Evolutionary conservation across 1,284 basidiomycete genomes (phyloP).

Genomic region (Heterobasidion annosum): DNA sequence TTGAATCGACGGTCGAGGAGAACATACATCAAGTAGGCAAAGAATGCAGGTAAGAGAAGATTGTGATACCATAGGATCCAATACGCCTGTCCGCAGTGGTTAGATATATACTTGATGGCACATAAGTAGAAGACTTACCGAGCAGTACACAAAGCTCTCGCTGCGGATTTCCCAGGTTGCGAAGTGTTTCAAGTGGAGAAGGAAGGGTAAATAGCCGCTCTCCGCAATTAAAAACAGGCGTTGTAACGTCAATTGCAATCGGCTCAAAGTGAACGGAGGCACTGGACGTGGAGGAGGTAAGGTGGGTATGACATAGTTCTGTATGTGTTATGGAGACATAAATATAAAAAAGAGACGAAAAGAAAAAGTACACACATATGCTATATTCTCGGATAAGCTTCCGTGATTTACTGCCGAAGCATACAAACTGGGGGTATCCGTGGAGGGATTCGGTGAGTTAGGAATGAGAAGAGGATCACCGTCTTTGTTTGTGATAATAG

Average conservation of each 20-base stretch:
- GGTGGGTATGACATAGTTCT: constrained; percentile 36
- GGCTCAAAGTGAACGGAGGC: constrained; percentile 39
- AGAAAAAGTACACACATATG: constrained; percentile 23
- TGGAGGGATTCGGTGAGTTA: not conserved
- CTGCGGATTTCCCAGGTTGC: constrained; percentile 46
- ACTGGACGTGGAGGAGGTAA: constrained; percentile 31
- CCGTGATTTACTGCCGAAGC: not conserved
- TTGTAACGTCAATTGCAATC: constrained; percentile 42
- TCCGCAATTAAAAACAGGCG: constrained; percentile 44
- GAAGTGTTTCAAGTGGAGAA: constrained; percentile 28
- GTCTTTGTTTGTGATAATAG: not conserved
- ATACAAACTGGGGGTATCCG: not conserved
- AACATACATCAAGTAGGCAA: constrained; percentile 36
- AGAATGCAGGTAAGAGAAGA: constrained; percentile 40
- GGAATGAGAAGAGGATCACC: not conserved
- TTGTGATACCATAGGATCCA: constrained; percentile 60
- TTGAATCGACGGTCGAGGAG: constrained; percentile 41
- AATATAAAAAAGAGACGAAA: not conserved
- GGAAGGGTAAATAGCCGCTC: constrained; percentile 39
- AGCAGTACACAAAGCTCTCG: constrained; percentile 39
- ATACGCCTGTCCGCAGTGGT: constrained; percentile 30
- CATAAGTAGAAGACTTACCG: constrained; percentile 27
- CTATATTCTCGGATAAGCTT: constrained; percentile 27
- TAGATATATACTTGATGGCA: no score
- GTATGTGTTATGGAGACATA: not conserved